Percentiles rank a stretch among this genome's conserved stretches.
These are phyloP conservation scores for Fomitopsis pinicola DNA, from an alignment of 1,284 basidiomycete species.

Conservation along the genomic window DNA sequence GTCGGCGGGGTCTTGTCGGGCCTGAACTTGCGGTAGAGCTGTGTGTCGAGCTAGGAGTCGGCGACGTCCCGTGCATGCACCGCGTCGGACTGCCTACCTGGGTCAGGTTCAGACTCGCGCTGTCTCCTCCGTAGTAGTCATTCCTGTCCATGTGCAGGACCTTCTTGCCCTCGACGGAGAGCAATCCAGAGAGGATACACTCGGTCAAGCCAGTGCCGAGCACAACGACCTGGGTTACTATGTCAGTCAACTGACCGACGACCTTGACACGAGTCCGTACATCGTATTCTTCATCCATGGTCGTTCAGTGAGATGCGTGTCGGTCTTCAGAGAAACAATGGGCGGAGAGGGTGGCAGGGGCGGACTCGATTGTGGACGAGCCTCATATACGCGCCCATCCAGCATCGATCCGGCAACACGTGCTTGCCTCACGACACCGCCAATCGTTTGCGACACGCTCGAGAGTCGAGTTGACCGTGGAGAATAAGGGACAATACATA, in stretches of 20 bases:
- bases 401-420: conserved; percentile 14
- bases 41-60: conserved; percentile 7
- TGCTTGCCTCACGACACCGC: conserved; percentile 4
- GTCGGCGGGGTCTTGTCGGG: conserved; percentile 65
- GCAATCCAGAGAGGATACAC: conserved; percentile 93
- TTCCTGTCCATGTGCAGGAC: conserved; percentile 99
- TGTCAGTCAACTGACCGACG: not conserved
- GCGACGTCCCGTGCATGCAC: not conserved
- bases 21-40: conserved; percentile 98
- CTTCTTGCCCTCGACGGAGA: conserved; percentile 99
- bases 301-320: conserved; percentile 14
- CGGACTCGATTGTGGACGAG: not conserved
- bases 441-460: not conserved
- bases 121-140: conserved; percentile 98
- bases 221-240: conserved; percentile 72
- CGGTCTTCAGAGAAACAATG: conserved; percentile 1
- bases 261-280: conserved; percentile 37
- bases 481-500: too few species aligned
- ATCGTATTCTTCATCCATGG: conserved; percentile 90
- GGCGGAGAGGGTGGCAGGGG: not conserved
- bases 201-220: conserved; percentile 97
- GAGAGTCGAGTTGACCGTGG: too few species aligned
- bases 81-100: conserved; percentile 57
- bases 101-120: conserved; percentile 95
- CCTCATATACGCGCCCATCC: conserved; percentile 6